Evolutionary conservation across 1,284 basidiomycete species (phyloP), one percentile per base, ranked within the genome.

Genomic region (Boletus sp.): DNA sequence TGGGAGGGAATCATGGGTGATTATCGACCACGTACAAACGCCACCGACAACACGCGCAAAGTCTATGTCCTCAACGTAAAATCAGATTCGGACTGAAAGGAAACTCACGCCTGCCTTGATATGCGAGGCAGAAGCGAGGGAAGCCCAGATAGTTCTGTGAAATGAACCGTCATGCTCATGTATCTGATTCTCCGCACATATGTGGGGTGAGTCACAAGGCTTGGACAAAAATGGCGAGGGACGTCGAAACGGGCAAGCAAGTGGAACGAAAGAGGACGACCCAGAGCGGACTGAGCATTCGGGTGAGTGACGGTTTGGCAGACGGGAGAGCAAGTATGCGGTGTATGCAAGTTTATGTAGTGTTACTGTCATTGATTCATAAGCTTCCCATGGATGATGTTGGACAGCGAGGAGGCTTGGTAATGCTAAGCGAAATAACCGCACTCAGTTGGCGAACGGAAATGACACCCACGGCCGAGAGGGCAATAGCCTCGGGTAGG

Each of bases 111-210:
- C 57, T 62, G 49, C 30, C 55, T 49, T 60, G 59, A 60, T 48
- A 60, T 62, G 61, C 54, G 49, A 60, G 59, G 57, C 44, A 51
- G 46, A 56, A 59, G 49, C 51, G 43, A 64, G 55, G 57, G 49
- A 43, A 33, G 50, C 5, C 26, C 38, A 47, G 43, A 47, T 50
- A 57, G 43, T 40, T 51, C 14, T 45, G 47, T 51, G 57, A 57
- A 57, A 60, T 63, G 56, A 55, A 19, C 13, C 22, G 39, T 48
- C 25, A 44, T 49, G 50, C 16, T 48, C 25, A 44, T 49, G 50
- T 16, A 57, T 50, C 57, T 57, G 62, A 66, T 66, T 50, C 63
- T 65, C 61, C 55, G 42, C 64, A 46, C 61, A 44, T 55, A 60
- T 60, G 61, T 54, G 61, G 63, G 61, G 62, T 46, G 51, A 42